Conservation (phyloP, 1,284 basidiomycete species). For the Malassezia globosa region DNA sequence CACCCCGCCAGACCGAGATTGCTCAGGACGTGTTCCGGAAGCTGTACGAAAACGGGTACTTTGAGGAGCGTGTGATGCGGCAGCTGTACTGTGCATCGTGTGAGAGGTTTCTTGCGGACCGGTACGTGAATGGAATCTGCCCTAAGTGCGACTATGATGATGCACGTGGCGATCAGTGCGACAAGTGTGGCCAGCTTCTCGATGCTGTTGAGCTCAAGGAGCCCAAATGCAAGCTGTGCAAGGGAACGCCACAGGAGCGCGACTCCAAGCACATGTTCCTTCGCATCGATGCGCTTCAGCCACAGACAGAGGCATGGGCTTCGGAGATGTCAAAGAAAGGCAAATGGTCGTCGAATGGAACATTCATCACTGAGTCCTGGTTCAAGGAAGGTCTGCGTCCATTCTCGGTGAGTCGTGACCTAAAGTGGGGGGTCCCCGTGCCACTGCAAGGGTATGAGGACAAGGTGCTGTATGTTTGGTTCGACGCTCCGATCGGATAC, state of each 20-base stretch:
- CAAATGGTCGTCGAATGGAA: constrained; percentile 82
- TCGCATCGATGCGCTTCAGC: constrained; percentile 71
- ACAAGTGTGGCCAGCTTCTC: constrained; percentile 79
- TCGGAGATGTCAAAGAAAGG: constrained; percentile 66
- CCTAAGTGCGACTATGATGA: constrained; percentile 53
- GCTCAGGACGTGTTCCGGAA: constrained; percentile 46
- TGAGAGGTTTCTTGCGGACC: constrained; percentile 43
- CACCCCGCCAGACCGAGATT: constrained; percentile 68
- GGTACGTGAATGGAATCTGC: constrained; percentile 45
- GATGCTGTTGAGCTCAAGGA: constrained; percentile 81
- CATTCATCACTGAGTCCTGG: constrained; percentile 82
- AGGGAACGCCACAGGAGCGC: constrained; percentile 58
- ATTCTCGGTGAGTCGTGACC: constrained; percentile 82
- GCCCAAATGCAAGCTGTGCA: constrained; percentile 80
- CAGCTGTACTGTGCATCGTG: constrained; percentile 42
- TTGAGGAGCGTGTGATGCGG: constrained; percentile 42
- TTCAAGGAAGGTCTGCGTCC: constrained; percentile 76
- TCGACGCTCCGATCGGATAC: constrained; percentile 95
- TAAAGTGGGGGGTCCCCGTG: constrained; percentile 93
- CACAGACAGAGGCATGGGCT: constrained; percentile 78
- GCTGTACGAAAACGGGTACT: constrained; percentile 38
- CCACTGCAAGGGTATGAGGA: constrained; percentile 71
- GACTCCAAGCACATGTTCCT: constrained; percentile 88
- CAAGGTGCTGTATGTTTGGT: constrained; percentile 92
- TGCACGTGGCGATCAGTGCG: constrained; percentile 96